phyloP scores from a whole-genome alignment of 805 yeast genomes.

The Zygosaccharomyces pseudorouxii region DNA sequence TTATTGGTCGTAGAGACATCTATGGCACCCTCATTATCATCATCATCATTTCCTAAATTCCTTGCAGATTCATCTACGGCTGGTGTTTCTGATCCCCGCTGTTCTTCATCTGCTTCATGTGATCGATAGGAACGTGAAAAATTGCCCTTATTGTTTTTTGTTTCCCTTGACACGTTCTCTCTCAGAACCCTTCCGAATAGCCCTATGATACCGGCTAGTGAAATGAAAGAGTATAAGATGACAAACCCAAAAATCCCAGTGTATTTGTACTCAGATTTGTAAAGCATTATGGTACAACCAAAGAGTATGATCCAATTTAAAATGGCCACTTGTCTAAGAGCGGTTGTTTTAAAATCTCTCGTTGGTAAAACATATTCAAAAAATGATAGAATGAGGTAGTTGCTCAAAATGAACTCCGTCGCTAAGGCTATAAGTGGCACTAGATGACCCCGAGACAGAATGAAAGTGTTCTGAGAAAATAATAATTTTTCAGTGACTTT shows the following conservation, averaged over 20 bases:
- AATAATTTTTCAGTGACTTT: constrained; percentile 39
- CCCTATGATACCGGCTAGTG: constrained; percentile 49
- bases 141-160: background rate
- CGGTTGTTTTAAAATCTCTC: constrained; percentile 56
- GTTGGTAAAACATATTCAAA: constrained; percentile 40
- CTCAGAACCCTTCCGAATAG: constrained; percentile 26
- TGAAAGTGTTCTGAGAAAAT: constrained; percentile 41
- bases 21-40: background rate
- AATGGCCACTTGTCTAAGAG: constrained; percentile 50
- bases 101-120: constrained; percentile 7
- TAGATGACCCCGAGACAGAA: constrained; percentile 48
- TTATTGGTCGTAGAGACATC: background rate
- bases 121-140: constrained; percentile 5
- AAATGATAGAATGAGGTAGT: constrained; percentile 49
- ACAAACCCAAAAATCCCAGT: constrained; percentile 51
- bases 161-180: background rate
- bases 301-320: constrained; percentile 55
- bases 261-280: constrained; percentile 41
- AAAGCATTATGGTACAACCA: constrained; percentile 46
- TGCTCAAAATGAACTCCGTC: constrained; percentile 46
- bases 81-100: background rate
- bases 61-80: background rate
- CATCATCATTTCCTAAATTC: background rate
- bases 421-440: constrained; percentile 48
- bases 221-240: constrained; percentile 42